These are phyloP conservation scores for Tetrahymena elliotti DNA, from an alignment of 73 alveolate species.

Conservation along the genomic window DNA sequence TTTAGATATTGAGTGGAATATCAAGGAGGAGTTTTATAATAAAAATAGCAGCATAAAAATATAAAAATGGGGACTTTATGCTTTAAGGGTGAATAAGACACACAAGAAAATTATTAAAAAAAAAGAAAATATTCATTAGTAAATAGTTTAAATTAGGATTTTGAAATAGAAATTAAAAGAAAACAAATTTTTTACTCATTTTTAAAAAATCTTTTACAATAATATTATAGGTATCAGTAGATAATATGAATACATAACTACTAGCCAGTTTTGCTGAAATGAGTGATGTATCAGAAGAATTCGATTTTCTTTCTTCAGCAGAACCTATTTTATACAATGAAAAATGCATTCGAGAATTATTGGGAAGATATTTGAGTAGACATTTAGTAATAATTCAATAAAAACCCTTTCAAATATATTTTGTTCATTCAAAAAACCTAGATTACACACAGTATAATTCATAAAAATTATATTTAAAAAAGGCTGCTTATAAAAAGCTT, in stretches of 20 bases:
- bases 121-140: neutral
- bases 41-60: too few relatives aligned
- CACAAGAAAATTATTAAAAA: neutral
- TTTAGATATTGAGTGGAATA: neutral
- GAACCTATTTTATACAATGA: neutral
- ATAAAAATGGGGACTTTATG: neutral
- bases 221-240: neutral
- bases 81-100: neutral
- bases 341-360: neutral
- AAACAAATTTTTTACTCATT: neutral
- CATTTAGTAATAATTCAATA: neutral
- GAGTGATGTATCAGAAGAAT: neutral
- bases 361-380: neutral
- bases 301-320: neutral
- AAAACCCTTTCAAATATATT: neutral
- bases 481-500: neutral
- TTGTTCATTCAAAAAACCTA: too few relatives aligned
- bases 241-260: neutral
- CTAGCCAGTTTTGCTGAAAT: neutral
- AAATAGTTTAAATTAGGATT: too few relatives aligned
- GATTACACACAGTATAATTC: too few relatives aligned
- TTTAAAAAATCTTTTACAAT: neutral
- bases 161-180: too few relatives aligned
- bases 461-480: neutral
- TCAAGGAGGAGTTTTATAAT: neutral